Evolutionary conservation across 768 basidiomycete species (phyloP), one percentile per base, ranked within the genome.

Genomic region (Auricularia auricula-judae): DNA sequence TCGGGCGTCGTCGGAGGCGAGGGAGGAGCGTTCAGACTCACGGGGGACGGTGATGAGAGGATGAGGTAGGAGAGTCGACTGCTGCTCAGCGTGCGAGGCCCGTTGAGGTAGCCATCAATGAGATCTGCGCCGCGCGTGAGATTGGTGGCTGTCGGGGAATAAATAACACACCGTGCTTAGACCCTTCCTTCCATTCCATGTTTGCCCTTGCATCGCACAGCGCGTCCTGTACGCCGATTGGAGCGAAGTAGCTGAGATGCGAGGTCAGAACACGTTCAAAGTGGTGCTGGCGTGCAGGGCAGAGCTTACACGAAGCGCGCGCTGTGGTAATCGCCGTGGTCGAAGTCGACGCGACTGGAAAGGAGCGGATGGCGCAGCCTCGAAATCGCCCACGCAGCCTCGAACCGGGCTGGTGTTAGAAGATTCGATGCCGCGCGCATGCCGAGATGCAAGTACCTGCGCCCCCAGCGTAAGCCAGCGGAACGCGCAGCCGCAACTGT

Each of bases 391-490:
- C 91, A 93, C 8, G 84, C 82, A 21, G 81, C 67, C 43, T 74
- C 73, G 7, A 92, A 77, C 10, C 90, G 81, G 2, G 72, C 70
- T 3, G 76, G 78, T 0, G 71, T 70, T 29, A 88, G 70, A 53
- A 83, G 68, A 10, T 68, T 68, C 3, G 76, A 65, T 0, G 81
- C 79, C 3, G 86, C 82, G 42, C 70, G 72, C 73, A 90, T 85
- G 1, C 86, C 86, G 43, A 93, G 76, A 71, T 91, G 89, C 51
- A 93, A 76, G 72, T 92, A 92, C 91, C 90, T 93, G 64, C 3
- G 63, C 53, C 61, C 29, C 29, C 34, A 39, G 23, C 51, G 39
- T n/a, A 33, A 54, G 36, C 23, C 7, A 8, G 29, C 29, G 29
- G 29, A 29, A 29, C 29, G 29, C 3, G 36, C 23, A 34, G 10